A percentile compares a stretch with the other conserved stretches of the same genome.
These are phyloP conservation scores for Globisporangium takayamanum DNA, from an alignment of 352 stramenopile genomes.

Conservation along the genomic window DNA sequence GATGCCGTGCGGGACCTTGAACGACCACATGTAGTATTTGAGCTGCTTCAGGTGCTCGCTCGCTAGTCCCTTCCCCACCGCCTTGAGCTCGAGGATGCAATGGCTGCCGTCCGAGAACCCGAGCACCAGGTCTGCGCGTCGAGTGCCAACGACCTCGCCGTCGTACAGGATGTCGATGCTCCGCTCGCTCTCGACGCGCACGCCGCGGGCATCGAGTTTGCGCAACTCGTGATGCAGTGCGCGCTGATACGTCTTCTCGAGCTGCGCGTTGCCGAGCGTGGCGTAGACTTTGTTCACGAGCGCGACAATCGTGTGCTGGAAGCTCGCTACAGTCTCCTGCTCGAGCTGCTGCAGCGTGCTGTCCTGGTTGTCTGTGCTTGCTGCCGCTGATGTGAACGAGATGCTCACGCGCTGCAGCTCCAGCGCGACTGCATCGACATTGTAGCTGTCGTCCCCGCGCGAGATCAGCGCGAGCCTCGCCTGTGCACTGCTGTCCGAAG, in stretches of 20 bases:
- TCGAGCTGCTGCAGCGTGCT: not conserved
- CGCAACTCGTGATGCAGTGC: constrained; percentile 21
- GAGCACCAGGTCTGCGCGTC: constrained; percentile 27
- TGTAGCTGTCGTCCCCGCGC: not conserved
- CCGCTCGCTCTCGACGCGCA: constrained; percentile 22
- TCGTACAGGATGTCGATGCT: constrained; percentile 32
- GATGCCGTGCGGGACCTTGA: constrained; percentile 22
- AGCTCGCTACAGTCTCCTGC: not conserved
- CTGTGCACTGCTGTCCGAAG: not conserved
- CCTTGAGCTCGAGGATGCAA: constrained; percentile 35
- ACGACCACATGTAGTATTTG: constrained; percentile 35
- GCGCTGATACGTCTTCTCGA: constrained; percentile 33
- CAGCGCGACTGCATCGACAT: not conserved
- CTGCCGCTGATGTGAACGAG: not conserved
- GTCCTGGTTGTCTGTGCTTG: not conserved
- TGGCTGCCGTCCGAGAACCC: constrained; percentile 17
- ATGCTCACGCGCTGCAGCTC: constrained; percentile 2
- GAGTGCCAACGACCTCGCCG: constrained; percentile 18
- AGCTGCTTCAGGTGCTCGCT: constrained; percentile 25
- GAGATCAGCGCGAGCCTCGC: not conserved
- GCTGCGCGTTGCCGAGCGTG: constrained; percentile 24
- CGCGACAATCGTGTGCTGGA: constrained; percentile 16
- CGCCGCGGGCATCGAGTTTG: constrained; percentile 15
- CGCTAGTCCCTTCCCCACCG: constrained; percentile 16
- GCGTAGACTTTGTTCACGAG: constrained; percentile 31